phyloP scores from a whole-genome alignment of 768 basidiomycete genomes.

The Wakefieldia striispora region DNA sequence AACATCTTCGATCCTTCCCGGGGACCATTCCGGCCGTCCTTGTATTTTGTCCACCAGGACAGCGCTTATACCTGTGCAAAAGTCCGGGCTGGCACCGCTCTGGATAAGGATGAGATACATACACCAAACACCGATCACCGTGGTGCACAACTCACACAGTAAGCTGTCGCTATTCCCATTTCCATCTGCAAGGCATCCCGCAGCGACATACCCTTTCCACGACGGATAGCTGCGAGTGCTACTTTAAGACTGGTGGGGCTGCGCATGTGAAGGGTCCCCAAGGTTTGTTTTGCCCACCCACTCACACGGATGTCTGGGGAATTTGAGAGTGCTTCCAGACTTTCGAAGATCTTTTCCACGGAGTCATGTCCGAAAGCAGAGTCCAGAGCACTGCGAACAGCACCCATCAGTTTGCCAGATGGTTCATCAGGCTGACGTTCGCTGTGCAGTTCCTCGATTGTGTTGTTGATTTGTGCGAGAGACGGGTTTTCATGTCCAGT shows the following conservation, averaged over 20 bases:
- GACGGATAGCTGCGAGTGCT: constrained; percentile 74
- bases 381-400: constrained; percentile 76
- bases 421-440: constrained; percentile 62
- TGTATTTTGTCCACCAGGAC: constrained; percentile 54
- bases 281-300: constrained; percentile 73
- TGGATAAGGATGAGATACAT: constrained; percentile 31
- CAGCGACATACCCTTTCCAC: constrained; percentile 62
- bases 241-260: constrained; percentile 94
- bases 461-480: constrained; percentile 56
- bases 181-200: constrained; percentile 78
- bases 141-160: constrained; percentile 62
- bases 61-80: constrained; percentile 74
- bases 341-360: constrained; percentile 69
- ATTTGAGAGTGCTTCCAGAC: constrained; percentile 44
- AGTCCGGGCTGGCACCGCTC: constrained; percentile 81
- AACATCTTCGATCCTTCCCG: constrained; percentile 60
- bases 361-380: constrained; percentile 65
- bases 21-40: constrained; percentile 69
- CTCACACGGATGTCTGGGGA: constrained; percentile 45
- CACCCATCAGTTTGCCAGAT: constrained; percentile 52
- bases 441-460: constrained; percentile 59
- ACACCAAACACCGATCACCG: constrained; percentile 8
- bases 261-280: constrained; percentile 58
- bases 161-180: constrained; percentile 83
- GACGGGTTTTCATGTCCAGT: constrained; percentile 39